Conservation (phyloP, 257 asterid species). For the Coffea eugenioides region DNA sequence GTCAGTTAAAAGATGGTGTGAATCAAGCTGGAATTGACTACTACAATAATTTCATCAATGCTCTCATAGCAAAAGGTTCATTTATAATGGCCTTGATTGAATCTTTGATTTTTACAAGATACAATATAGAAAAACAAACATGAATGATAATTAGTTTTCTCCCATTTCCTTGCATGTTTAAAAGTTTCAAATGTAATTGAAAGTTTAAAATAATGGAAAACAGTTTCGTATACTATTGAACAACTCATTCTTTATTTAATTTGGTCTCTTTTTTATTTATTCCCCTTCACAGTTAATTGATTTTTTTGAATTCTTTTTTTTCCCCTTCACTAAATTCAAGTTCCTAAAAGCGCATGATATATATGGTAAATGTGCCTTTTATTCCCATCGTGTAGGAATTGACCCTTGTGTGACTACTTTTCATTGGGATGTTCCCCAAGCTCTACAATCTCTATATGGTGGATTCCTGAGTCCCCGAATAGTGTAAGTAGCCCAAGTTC, state of each 20-base stretch:
- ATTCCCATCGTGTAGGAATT: not conserved
- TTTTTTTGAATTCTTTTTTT: not conserved
- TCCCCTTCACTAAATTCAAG: not conserved
- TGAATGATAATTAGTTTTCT: too few species aligned
- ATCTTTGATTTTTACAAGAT: too few species aligned
- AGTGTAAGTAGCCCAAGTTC: constrained; percentile 20
- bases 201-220: too few species aligned
- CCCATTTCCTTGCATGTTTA: not conserved
- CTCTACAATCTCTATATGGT: constrained; percentile 29
- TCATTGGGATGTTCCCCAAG: constrained; percentile 42
- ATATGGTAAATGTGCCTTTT: too few species aligned
- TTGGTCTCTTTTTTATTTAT: too few species aligned
- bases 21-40: not conserved
- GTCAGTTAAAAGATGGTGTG: not conserved
- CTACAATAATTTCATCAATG: too few species aligned
- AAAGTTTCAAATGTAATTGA: too few species aligned
- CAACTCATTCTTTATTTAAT: not conserved
- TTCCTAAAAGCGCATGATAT: not conserved
- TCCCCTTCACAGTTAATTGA: not conserved
- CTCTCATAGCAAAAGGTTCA: not conserved
- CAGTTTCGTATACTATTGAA: not conserved
- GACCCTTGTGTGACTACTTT: constrained; percentile 17
- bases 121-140: too few species aligned
- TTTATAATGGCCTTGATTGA: too few species aligned
- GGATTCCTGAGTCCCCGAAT: constrained; percentile 29